Evolutionary conservation across 1,139 yeast species (phyloP), one percentile per base, ranked within the genome.

Genomic region (Kluyveromyces sp.): DNA sequence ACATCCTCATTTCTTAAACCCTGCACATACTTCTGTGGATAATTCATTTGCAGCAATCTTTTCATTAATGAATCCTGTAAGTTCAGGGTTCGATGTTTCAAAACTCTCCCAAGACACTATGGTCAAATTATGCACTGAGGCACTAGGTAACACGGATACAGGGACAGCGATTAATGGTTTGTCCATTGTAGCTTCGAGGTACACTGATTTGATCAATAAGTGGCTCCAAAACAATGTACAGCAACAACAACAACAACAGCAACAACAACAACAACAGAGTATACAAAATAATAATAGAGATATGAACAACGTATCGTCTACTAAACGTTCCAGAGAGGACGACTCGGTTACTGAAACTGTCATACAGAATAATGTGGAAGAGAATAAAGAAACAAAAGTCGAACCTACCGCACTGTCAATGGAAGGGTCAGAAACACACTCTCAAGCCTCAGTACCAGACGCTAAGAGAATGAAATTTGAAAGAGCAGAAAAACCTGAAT

Each of bases 41-140:
- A 64, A 64, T 47, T 63, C 69, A 8, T 72, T 69, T 49, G 64
- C 69, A 34, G 59, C 73, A 1, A 56, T 74, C 26, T 90, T 79
- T 61, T 77, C 81, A 39, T 71, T 90, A 48, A 81, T 83, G 50
- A 83, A 79, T 45, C 70, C 81, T 2, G 64, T 67, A 33, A 81
- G 83, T 61, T 76, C 79, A 29, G 71, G 74, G 43, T 83, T 87
- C 58, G 92, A 89, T 62, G 77, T 88, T 44, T 74, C 86, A 5
- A 69, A 77, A 6, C 69, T 90, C 15, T 85, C 94, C 1, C 75
- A 74, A 34, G 78, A 81, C 48, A 72, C 83, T 3, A 76, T 88
- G 47, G 74, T 57, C 75, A 33, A 75, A 78, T 41, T 82, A 83
- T 74, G 86, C 83, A 25, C 69, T 79, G 48, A 76, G 78, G 38